A percentile compares a stretch with the other conserved stretches of the same genome.
phyloP scores from a whole-genome alignment of 495 filamentous ascomycete genomes.

The Podospora australis region DNA sequence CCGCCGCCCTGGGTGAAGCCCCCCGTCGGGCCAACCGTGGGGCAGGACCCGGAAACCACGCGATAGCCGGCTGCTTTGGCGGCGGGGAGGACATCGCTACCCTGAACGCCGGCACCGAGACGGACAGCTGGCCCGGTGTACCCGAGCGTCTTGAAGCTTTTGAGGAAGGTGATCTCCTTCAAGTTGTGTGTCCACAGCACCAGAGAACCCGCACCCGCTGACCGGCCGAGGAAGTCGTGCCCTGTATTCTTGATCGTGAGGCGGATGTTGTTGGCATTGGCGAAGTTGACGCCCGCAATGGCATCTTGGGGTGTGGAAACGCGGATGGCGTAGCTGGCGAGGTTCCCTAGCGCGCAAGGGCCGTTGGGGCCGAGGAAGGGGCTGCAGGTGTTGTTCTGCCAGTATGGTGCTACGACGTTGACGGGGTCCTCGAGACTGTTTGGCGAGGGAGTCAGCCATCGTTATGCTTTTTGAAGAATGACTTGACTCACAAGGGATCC shows the following conservation, averaged over 20 bases:
- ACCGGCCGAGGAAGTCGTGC: constrained; percentile 38
- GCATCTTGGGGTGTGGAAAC: constrained; percentile 33
- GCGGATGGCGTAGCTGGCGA: constrained; percentile 49
- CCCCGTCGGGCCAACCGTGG: constrained; percentile 44
- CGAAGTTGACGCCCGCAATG: constrained; percentile 40
- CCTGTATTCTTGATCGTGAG: constrained; percentile 40
- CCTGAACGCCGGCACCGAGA: constrained; percentile 50
- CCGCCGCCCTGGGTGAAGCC: constrained; percentile 55
- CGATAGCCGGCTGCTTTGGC: constrained; percentile 35
- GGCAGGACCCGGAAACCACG: constrained; percentile 40
- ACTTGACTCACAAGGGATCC: constrained; percentile 8
- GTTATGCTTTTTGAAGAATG: not conserved
- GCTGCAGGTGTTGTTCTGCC: constrained; percentile 48
- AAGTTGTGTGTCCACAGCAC: constrained; percentile 57
- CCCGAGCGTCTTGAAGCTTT: constrained; percentile 26
- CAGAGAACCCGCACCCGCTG: constrained; percentile 47
- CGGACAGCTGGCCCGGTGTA: constrained; percentile 43
- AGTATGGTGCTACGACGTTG: constrained; percentile 39
- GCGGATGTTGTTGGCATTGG: constrained; percentile 29
- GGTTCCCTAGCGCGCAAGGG: constrained; percentile 49
- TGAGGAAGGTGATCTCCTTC: constrained; percentile 37
- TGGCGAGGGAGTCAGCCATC: not conserved
- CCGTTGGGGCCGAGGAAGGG: constrained; percentile 38
- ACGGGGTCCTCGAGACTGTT: constrained; percentile 12
- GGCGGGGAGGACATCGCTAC: constrained; percentile 38